Percentiles rank a stretch among this genome's conserved stretches.
These are phyloP conservation scores for Microbotryomycetes sp. DNA, from an alignment of 1,284 basidiomycete genomes.

Conservation along the genomic window DNA sequence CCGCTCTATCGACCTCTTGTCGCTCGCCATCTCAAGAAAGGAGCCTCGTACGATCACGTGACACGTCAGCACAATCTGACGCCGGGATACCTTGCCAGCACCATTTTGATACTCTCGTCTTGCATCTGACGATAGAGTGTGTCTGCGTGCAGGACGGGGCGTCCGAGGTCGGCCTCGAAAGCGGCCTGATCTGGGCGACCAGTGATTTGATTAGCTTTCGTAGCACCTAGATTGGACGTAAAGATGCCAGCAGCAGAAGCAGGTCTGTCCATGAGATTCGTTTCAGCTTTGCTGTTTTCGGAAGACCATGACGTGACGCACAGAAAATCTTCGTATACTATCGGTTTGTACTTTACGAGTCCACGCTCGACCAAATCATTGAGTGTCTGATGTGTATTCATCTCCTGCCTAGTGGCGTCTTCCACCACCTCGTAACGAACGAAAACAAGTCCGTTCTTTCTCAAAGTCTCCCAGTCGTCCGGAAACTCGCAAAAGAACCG, in stretches of 20 bases:
- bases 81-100: not conserved
- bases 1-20: no score
- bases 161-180: conserved; percentile 11
- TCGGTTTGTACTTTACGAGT: conserved; percentile 37
- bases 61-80: not conserved
- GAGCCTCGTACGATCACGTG: no score
- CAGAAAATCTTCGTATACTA: conserved; percentile 46
- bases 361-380: conserved; percentile 37
- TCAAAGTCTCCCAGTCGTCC: conserved; percentile 36
- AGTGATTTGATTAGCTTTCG: not conserved
- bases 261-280: conserved; percentile 31
- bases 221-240: conserved; percentile 38
- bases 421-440: conserved; percentile 25
- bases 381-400: conserved; percentile 5
- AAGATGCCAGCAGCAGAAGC: conserved; percentile 46
- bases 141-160: conserved; percentile 13
- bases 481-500: conserved; percentile 38
- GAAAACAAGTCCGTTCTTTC: conserved; percentile 38
- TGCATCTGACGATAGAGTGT: conserved; percentile 15
- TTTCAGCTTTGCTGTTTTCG: conserved; percentile 1
- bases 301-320: not conserved
- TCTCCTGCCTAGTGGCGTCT: not conserved
- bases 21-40: no score
- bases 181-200: conserved; percentile 10
- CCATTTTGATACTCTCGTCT: conserved; percentile 7